A percentile compares a stretch with the other conserved stretches of the same genome.
These are phyloP conservation scores for Sorghum bicolor DNA, from an alignment of 176 grass and related monocot species.

Conservation along the genomic window DNA sequence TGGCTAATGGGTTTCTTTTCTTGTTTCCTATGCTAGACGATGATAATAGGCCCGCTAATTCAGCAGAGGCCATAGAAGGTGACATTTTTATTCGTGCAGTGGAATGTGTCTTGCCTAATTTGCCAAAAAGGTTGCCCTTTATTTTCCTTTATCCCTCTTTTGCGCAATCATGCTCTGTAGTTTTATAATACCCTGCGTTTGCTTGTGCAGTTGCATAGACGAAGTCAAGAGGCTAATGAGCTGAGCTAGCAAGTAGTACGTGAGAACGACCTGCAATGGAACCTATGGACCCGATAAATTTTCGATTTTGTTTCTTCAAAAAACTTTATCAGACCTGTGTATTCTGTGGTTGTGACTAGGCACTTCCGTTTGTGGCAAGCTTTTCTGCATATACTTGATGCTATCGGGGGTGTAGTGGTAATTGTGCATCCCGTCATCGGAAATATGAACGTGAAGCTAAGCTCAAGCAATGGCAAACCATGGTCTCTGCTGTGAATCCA, in stretches of 20 bases:
- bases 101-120: conserved; percentile 47
- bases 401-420: not conserved
- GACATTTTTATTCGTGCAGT: conserved; percentile 54
- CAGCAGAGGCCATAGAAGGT: conserved; percentile 5
- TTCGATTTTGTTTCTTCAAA: not conserved
- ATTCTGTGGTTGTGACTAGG: not conserved
- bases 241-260: conserved; percentile 7
- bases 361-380: not conserved
- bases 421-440: not conserved
- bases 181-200: conserved; percentile 18
- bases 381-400: not conserved
- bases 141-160: not conserved
- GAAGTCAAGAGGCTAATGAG: conserved; percentile 41
- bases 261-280: not conserved
- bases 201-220: conserved; percentile 45
- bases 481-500: not conserved
- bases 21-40: conserved; percentile 23
- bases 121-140: conserved; percentile 44
- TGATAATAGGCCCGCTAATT: conserved; percentile 8
- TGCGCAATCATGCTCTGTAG: not conserved
- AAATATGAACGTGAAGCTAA: not conserved
- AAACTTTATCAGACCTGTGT: not conserved
- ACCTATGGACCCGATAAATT: not conserved
- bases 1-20: not conserved
- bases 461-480: not conserved